Evolutionary conservation across 805 yeast species (phyloP).

Genomic region (Maudiozyma bulderi): DNA sequence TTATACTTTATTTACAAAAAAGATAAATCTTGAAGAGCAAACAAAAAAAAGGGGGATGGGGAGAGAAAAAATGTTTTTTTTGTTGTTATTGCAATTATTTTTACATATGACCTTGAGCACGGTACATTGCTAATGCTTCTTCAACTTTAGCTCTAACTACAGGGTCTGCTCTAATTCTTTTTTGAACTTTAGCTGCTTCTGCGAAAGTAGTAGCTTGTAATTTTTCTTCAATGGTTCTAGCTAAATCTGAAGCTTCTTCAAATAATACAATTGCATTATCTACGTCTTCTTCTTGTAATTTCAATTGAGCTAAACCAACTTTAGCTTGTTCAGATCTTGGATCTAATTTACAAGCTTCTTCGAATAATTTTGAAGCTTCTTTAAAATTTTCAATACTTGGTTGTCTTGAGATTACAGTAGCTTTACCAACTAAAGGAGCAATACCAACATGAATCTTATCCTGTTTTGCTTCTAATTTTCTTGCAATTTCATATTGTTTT

Average conservation of each 20-base stretch:
- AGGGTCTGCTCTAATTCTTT: conserved; percentile 64
- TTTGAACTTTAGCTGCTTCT: conserved; percentile 87
- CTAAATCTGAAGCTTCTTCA: conserved; percentile 71
- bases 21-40: too few species aligned
- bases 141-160: conserved; percentile 51
- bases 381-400: conserved; percentile 36
- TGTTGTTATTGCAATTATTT: too few species aligned
- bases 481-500: conserved; percentile 78
- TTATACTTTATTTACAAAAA: too few species aligned
- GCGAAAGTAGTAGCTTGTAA: conserved; percentile 84
- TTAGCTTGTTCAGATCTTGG: conserved; percentile 84
- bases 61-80: too few species aligned
- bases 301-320: conserved; percentile 84
- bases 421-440: conserved; percentile 82
- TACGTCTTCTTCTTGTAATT: conserved; percentile 71
- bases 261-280: conserved; percentile 75
- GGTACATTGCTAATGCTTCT: conserved; percentile 42
- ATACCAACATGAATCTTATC: conserved; percentile 69
- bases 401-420: conserved; percentile 56
- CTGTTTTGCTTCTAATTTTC: conserved; percentile 62
- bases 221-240: conserved; percentile 80
- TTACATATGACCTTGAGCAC: conserved; percentile 20
- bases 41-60: too few species aligned
- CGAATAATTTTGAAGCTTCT: conserved; percentile 56
- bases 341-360: conserved; percentile 71